phyloP scores from a whole-genome alignment of 352 stramenopile species.

The Poterioochromonas sp. region DNA sequence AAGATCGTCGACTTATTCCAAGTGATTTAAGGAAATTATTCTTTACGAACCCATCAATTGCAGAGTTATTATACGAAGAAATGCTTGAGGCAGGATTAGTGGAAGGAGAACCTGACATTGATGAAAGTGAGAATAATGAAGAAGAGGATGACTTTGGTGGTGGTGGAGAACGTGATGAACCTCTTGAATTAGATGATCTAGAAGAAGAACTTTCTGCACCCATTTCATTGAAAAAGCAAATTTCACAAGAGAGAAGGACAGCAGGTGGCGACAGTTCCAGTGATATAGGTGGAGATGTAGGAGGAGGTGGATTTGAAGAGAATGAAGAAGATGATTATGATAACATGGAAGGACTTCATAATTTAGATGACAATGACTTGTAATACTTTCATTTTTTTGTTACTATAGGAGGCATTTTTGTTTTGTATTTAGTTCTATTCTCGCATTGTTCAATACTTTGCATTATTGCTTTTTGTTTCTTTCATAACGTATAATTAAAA shows the following conservation, averaged over 20 bases:
- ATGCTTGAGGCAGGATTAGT: background rate
- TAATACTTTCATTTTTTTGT: background rate
- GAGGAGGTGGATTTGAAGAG: background rate
- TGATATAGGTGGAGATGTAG: background rate
- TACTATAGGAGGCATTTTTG: background rate
- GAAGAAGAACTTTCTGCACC: background rate
- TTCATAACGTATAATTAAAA: too few species aligned
- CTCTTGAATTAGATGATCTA: background rate
- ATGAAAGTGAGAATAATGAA: background rate
- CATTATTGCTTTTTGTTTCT: background rate
- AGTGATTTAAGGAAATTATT: background rate
- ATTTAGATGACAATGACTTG: background rate
- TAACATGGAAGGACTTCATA: background rate
- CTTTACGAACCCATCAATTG: background rate
- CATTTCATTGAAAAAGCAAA: background rate
- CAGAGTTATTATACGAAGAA: conserved; percentile 11
- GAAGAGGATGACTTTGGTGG: background rate
- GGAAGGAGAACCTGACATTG: background rate
- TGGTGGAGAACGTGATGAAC: background rate
- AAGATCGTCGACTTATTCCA: background rate
- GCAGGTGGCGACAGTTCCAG: background rate
- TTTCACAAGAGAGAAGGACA: background rate
- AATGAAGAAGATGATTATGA: background rate
- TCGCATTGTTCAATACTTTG: background rate
- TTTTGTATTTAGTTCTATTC: background rate